Percentiles rank a stretch among this genome's conserved stretches.
Evolutionary conservation across 108 stramenopile species (phyloP).

Genomic region (Parmales sp.): DNA sequence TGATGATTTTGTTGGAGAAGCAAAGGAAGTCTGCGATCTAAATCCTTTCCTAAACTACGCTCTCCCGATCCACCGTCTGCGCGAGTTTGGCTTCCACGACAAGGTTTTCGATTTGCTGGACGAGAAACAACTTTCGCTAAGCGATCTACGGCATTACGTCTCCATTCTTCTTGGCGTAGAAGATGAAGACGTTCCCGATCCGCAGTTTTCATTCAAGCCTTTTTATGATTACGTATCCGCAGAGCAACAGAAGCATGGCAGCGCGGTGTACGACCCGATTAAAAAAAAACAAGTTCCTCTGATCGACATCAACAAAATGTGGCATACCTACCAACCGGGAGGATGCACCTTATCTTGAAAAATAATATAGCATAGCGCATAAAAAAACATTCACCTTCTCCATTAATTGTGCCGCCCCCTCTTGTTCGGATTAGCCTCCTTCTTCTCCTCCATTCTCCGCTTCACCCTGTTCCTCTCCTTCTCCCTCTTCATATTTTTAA

Average conservation of each 20-base stretch:
- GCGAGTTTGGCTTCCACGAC: slow-evolving; percentile 75
- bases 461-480: not conserved
- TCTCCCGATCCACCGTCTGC: slow-evolving; percentile 62
- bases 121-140: slow-evolving; percentile 47
- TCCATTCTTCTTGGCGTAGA: slow-evolving; percentile 42
- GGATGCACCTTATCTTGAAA: too few species aligned
- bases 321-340: too few species aligned
- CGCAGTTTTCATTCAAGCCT: not conserved
- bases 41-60: slow-evolving; percentile 84
- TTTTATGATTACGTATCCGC: not conserved
- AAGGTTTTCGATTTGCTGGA: slow-evolving; percentile 74
- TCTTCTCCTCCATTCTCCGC: not conserved
- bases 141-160: slow-evolving; percentile 60
- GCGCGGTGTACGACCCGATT: too few species aligned
- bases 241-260: not conserved
- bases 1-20: slow-evolving; percentile 74
- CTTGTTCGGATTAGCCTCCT: too few species aligned
- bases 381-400: too few species aligned
- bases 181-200: slow-evolving; percentile 26
- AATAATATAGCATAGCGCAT: too few species aligned
- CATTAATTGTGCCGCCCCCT: too few species aligned
- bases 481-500: slow-evolving; percentile 13
- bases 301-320: not conserved
- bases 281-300: not conserved
- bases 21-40: slow-evolving; percentile 57